Evolutionary conservation across 1,284 basidiomycete species (phyloP).

Genomic region (Hemileia vastatrix): DNA sequence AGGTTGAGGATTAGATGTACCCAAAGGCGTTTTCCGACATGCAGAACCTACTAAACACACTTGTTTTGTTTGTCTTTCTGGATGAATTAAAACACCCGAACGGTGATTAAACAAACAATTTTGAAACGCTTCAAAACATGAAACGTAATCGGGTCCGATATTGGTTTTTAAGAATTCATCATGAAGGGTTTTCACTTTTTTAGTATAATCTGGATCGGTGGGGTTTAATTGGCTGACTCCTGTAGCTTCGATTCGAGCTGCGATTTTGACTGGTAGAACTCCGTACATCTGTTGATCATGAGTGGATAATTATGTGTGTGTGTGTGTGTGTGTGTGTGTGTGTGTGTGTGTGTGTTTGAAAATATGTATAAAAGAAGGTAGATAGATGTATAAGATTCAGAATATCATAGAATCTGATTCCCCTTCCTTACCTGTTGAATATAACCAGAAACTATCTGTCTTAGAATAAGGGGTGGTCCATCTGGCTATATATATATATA

Average conservation of each 20-base stretch:
- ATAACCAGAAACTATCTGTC: conserved; percentile 22
- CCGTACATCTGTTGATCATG: conserved; percentile 8
- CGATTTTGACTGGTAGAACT: conserved; percentile 9
- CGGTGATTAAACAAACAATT: conserved; percentile 15
- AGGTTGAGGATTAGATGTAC: conserved; percentile 6
- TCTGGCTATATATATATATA: conserved; percentile 4
- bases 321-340: too few species aligned
- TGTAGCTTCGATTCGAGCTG: conserved; percentile 10
- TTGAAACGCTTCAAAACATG: conserved; percentile 20
- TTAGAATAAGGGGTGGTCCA: conserved; percentile 12
- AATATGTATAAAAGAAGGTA: too few species aligned
- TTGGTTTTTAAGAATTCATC: conserved; percentile 9
- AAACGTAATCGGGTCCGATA: conserved; percentile 17
- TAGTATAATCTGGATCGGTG: conserved; percentile 9
- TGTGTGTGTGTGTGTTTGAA: too few species aligned
- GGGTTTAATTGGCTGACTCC: conserved; percentile 10
- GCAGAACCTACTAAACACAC: conserved; percentile 14
- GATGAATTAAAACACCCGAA: conserved; percentile 11
- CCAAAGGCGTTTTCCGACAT: conserved; percentile 13
- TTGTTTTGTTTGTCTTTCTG: conserved; percentile 16
- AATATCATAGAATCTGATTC: neutral
- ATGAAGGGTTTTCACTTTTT: conserved; percentile 14
- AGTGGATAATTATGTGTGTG: neutral
- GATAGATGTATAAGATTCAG: too few species aligned
- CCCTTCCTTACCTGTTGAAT: conserved; percentile 13